Percentiles rank a stretch among this genome's conserved stretches.
phyloP scores from a whole-genome alignment of 306 rosid species.

The Medicago arabica region DNA sequence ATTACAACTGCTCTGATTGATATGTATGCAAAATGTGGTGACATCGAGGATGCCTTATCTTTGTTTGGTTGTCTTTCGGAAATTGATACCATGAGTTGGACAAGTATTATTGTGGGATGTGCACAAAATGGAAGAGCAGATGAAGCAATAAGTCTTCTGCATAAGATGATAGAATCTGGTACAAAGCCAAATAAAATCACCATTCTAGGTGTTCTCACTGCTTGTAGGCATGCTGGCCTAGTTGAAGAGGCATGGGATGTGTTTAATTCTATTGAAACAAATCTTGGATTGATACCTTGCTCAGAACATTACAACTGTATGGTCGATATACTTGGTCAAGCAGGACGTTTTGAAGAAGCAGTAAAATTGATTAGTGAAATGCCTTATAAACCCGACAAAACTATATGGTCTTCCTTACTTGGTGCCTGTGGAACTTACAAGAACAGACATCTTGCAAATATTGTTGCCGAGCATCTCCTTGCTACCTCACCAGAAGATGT shows the following conservation, averaged over 20 bases:
- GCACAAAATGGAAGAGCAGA: constrained; percentile 85
- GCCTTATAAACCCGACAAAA: constrained; percentile 77
- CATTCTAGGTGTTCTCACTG: constrained; percentile 80
- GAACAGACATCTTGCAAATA: constrained; percentile 60
- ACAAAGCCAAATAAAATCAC: constrained; percentile 76
- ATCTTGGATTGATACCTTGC: constrained; percentile 58
- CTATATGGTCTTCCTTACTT: constrained; percentile 78
- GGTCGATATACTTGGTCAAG: constrained; percentile 84
- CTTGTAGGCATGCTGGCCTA: constrained; percentile 81
- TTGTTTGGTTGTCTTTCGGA: constrained; percentile 59
- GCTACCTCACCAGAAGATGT: constrained; percentile 63
- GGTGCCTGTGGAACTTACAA: constrained; percentile 72
- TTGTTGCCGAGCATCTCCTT: constrained; percentile 66
- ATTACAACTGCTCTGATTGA: constrained; percentile 74
- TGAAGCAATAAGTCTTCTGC: constrained; percentile 63
- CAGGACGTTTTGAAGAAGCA: constrained; percentile 70
- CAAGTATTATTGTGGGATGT: constrained; percentile 89
- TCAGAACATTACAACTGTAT: constrained; percentile 83
- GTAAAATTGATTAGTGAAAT: constrained; percentile 58
- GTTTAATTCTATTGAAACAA: constrained; percentile 64
- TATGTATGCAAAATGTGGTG: constrained; percentile 90
- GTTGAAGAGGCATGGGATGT: constrained; percentile 69
- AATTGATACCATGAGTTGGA: constrained; percentile 79
- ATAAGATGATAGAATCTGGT: constrained; percentile 70
- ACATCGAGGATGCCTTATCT: constrained; percentile 67